Conservation (phyloP, 2,329 filamentous ascomycete species). For the Knufia fluminis region DNA sequence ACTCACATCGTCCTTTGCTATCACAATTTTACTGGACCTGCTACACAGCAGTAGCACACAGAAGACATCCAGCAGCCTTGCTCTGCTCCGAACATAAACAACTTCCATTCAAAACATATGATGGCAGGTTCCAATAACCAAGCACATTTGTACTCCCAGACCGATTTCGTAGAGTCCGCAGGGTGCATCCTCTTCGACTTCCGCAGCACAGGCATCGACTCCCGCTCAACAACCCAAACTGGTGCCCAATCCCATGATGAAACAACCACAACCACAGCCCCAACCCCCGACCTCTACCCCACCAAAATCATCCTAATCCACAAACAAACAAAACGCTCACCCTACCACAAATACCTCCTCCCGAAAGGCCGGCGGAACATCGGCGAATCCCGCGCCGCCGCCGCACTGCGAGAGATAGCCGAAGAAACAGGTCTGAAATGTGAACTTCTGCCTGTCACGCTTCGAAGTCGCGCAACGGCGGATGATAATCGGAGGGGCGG, state of each 20-base stretch:
- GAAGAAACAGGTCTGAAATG: conserved; percentile 21
- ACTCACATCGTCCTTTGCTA: too few species aligned
- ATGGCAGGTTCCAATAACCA: background rate
- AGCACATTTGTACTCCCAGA: background rate
- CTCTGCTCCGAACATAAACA: too few species aligned
- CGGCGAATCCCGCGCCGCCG: conserved; percentile 20
- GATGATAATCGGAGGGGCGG: conserved; percentile 5
- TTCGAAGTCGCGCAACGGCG: conserved; percentile 7
- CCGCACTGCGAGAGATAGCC: conserved; percentile 24
- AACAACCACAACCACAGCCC: background rate
- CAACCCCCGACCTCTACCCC: background rate
- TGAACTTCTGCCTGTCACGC: conserved; percentile 7
- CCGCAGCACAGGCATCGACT: background rate
- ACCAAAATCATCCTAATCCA: too few species aligned
- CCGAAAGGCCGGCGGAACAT: conserved; percentile 25
- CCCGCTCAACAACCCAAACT: too few species aligned
- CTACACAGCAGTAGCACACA: too few species aligned
- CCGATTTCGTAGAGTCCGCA: background rate
- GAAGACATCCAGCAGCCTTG: too few species aligned
- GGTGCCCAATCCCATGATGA: too few species aligned
- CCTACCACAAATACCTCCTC: conserved; percentile 19
- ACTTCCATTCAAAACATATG: too few species aligned
- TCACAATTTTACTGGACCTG: too few species aligned
- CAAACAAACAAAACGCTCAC: too few species aligned
- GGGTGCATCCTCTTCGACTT: conserved; percentile 1